phyloP scores from a whole-genome alignment of 164 flowering plant genomes.

The Chimonanthus praecox region DNA sequence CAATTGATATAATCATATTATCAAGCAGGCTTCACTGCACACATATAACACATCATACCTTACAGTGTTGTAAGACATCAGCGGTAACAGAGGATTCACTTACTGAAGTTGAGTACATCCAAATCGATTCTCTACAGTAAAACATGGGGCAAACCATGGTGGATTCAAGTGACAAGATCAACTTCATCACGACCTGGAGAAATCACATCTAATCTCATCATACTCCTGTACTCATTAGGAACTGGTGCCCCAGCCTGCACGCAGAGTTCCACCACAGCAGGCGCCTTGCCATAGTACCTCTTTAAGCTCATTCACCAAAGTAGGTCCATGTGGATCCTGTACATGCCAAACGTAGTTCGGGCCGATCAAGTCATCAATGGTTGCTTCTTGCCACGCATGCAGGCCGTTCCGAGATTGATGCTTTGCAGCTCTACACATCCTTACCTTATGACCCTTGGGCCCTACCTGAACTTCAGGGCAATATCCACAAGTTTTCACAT shows the following conservation, averaged over 20 bases:
- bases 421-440: constrained; percentile 80
- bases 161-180: constrained; percentile 65
- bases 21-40: too few relatives aligned
- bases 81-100: too few relatives aligned
- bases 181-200: constrained; percentile 62
- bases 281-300: constrained; percentile 84
- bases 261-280: constrained; percentile 71
- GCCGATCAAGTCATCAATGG: constrained; percentile 60
- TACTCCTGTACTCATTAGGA: constrained; percentile 51
- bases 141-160: background rate
- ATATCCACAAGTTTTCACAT: constrained; percentile 68
- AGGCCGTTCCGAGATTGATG: constrained; percentile 69
- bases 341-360: constrained; percentile 85
- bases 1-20: too few relatives aligned
- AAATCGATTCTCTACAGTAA: too few relatives aligned
- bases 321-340: constrained; percentile 29
- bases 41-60: too few relatives aligned
- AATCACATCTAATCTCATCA: constrained; percentile 85
- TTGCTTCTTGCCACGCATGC: constrained; percentile 79
- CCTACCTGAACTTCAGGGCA: constrained; percentile 87
- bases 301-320: constrained; percentile 54
- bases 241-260: constrained; percentile 76
- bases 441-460: constrained; percentile 81
- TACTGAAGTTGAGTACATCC: too few relatives aligned
- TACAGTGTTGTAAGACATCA: too few relatives aligned